These are phyloP conservation scores for Trypanosoma mega DNA, from an alignment of 208 protist species.

Conservation along the genomic window DNA sequence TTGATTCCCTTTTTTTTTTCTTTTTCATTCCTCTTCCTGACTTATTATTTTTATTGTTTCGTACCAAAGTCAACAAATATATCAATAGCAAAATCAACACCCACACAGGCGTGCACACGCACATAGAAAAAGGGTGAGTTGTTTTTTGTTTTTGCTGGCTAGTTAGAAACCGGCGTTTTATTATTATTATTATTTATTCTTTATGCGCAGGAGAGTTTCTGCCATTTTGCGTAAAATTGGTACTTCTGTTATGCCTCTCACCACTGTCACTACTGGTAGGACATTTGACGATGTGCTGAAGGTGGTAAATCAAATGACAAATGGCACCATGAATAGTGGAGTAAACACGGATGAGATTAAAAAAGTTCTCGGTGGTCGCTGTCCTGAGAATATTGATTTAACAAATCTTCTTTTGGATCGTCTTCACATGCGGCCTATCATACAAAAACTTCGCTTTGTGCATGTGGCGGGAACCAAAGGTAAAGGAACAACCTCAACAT, in stretches of 20 bases:
- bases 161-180: too few species aligned
- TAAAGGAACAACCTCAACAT: slow-evolving; percentile 87
- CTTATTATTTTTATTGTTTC: slow-evolving; percentile 27
- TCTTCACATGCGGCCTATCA: slow-evolving; percentile 91
- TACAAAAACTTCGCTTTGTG: slow-evolving; percentile 92
- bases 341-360: slow-evolving; percentile 91
- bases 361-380: slow-evolving; percentile 18
- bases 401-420: slow-evolving; percentile 55
- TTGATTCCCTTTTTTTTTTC: slow-evolving; percentile 1
- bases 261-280: too few species aligned
- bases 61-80: slow-evolving; percentile 1
- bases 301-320: slow-evolving; percentile 51
- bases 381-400: slow-evolving; percentile 90
- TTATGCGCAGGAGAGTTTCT: too few species aligned
- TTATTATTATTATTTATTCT: too few species aligned
- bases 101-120: too few species aligned
- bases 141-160: background rate
- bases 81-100: too few species aligned
- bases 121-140: background rate
- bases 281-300: slow-evolving; percentile 65
- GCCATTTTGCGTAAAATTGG: too few species aligned
- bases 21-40: slow-evolving; percentile 9
- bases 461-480: slow-evolving; percentile 94
- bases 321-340: slow-evolving; percentile 33
- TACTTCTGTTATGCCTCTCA: too few species aligned